Base-by-base conservation (phyloP, 2,329 filamentous ascomycete species). In the Rutstroemia sp. region DNA sequence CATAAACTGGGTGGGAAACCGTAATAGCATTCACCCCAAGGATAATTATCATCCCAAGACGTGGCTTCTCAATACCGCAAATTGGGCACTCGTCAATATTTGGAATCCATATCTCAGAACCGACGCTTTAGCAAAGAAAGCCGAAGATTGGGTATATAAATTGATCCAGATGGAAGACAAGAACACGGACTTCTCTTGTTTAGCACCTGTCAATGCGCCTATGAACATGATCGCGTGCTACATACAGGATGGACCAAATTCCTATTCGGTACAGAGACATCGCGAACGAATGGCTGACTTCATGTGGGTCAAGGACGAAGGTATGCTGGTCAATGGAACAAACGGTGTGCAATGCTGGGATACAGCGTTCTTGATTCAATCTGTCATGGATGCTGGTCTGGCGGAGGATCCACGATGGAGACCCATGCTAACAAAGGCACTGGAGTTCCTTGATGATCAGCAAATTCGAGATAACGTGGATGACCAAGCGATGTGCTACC, bases 291-390 rank as follows among this genome's bases (percentile, higher is more conserved):
- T 96, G 12, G 80, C 89, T 45, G 94, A 99, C 66, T 95, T 86
- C 60, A 72, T 99, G 30, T 99, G 94, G 92, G 78, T 99, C 50
- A 96, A 95, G 61, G 72, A 84, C 36, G 92, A 96, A 69, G 94
- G 94, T 5, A 90, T 99, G 89, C 78, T 97, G 48, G 87, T 87
- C 72, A 96, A 96, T 65, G 94, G 94, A 39, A 99, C 94, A 8
- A 97, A 99, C 64, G 94, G 94, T n/a, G 92, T 97, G 1, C 94
- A 99, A 71, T 88, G 85, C 61, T 99, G 94, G 94, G 94, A 99
- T 69, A 99, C 94, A 0, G 81, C 91, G 0, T 97, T 97, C 68
- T 75, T 87, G 17, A 89, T 96, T 36, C 91, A 96, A 70, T 86
- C 89, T 0, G 82, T 89, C 5, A 81, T 89, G 52, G 88, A 89